Conservation (phyloP, 2,329 filamentous ascomycete species). For the Xylaria sp. region DNA sequence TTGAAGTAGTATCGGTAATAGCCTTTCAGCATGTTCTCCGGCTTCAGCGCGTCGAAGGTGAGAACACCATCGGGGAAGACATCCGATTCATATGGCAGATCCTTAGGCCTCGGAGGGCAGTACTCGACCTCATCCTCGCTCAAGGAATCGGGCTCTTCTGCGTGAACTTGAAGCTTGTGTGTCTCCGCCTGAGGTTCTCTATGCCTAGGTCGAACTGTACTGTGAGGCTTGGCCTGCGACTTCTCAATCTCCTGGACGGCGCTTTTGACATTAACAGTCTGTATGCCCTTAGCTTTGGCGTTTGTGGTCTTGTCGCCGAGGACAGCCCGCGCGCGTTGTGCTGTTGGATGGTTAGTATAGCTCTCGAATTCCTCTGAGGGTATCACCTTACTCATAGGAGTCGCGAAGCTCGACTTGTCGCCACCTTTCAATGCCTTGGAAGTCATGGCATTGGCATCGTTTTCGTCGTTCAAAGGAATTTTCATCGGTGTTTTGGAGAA, state of each 20-base stretch:
- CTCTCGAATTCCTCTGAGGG: not conserved
- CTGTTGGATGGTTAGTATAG: constrained; percentile 51
- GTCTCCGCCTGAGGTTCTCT: constrained; percentile 49
- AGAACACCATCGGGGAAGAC: constrained; percentile 69
- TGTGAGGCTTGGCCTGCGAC: constrained; percentile 30
- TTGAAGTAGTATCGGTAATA: constrained; percentile 71
- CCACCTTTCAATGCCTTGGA: constrained; percentile 58
- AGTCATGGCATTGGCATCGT: constrained; percentile 69
- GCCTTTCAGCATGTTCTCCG: constrained; percentile 68
- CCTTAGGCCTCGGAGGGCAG: constrained; percentile 78
- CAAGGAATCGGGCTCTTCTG: constrained; percentile 59
- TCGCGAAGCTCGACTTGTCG: constrained; percentile 76
- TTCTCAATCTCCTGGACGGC: constrained; percentile 66
- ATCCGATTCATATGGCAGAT: constrained; percentile 76
- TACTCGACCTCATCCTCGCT: constrained; percentile 86
- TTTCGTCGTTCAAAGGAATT: constrained; percentile 84
- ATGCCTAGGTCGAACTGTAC: constrained; percentile 24
- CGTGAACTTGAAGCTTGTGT: constrained; percentile 72
- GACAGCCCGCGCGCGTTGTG: constrained; percentile 78
- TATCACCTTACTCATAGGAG: constrained; percentile 76
- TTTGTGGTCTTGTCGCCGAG: constrained; percentile 97
- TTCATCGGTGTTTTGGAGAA: constrained; percentile 86
- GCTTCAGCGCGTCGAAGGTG: constrained; percentile 68
- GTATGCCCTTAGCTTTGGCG: constrained; percentile 78
- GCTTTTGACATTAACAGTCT: constrained; percentile 72